phyloP scores from a whole-genome alignment of 1,139 yeast genomes.

The Kluyveromyces marxianus region DNA sequence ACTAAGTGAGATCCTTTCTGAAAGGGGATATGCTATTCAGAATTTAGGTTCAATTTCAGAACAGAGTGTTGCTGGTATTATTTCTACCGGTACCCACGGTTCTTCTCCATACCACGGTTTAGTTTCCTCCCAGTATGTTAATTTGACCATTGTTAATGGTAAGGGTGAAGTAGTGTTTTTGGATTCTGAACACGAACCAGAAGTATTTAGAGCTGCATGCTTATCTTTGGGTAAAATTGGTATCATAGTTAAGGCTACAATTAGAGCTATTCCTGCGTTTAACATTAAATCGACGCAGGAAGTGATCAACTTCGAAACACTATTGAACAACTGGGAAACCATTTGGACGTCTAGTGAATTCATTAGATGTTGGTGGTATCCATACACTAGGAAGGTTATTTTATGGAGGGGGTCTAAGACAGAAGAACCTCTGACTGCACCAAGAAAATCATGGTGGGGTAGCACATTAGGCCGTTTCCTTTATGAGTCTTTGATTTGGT shows the following conservation, averaged over 20 bases:
- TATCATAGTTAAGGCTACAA: slow-evolving; percentile 77
- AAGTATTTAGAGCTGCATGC: slow-evolving; percentile 75
- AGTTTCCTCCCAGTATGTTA: slow-evolving; percentile 80
- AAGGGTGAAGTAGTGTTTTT: slow-evolving; percentile 64
- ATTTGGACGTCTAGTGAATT: slow-evolving; percentile 90
- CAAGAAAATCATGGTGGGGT: slow-evolving; percentile 80
- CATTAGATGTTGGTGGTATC: slow-evolving; percentile 96
- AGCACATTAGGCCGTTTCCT: slow-evolving; percentile 67
- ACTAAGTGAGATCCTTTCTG: slow-evolving; percentile 58
- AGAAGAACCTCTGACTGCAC: slow-evolving; percentile 53
- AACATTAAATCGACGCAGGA: slow-evolving; percentile 78
- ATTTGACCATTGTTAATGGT: slow-evolving; percentile 64
- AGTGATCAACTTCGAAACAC: slow-evolving; percentile 66
- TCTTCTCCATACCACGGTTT: slow-evolving; percentile 89
- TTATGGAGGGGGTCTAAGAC: slow-evolving; percentile 83
- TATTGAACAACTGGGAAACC: slow-evolving; percentile 59
- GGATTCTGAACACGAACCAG: slow-evolving; percentile 59
- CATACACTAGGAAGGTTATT: slow-evolving; percentile 77
- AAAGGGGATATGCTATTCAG: slow-evolving; percentile 70
- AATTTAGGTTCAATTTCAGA: slow-evolving; percentile 91
- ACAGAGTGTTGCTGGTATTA: slow-evolving; percentile 88
- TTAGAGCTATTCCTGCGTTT: slow-evolving; percentile 78
- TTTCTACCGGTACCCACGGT: slow-evolving; percentile 96
- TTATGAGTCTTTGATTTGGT: slow-evolving; percentile 72
- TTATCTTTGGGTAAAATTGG: slow-evolving; percentile 90